Conservation (phyloP, 1,284 basidiomycete genomes). For the Rugosomyces carneus region DNA sequence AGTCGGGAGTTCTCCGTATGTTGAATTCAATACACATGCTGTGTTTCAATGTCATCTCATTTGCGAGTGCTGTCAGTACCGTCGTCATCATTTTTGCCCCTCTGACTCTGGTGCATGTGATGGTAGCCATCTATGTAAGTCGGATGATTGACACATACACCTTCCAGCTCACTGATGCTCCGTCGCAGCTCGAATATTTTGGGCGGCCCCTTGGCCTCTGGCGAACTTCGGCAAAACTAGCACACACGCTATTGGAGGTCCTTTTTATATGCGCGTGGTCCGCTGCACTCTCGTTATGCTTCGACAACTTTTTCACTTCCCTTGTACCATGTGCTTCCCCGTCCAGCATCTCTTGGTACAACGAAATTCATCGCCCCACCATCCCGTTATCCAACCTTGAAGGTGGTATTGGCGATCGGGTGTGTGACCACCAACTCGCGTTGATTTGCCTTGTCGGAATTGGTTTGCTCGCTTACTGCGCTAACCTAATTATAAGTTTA, state of each 20-base stretch:
- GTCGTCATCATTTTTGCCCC: constrained; percentile 86
- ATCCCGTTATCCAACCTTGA: constrained; percentile 39
- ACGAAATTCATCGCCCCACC: constrained; percentile 44
- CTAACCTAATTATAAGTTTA: constrained; percentile 78
- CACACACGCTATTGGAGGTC: constrained; percentile 77
- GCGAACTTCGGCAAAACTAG: constrained; percentile 77
- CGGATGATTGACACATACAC: neutral
- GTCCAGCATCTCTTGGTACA: constrained; percentile 65
- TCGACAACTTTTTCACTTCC: constrained; percentile 91
- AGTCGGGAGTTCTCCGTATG: constrained; percentile 78
- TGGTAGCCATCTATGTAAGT: constrained; percentile 76
- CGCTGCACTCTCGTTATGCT: constrained; percentile 79
- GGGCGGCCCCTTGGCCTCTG: constrained; percentile 86
- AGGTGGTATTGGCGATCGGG: constrained; percentile 42
- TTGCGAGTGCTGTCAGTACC: constrained; percentile 40
- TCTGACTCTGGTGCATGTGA: constrained; percentile 79
- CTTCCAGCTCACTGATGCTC: constrained; percentile 6
- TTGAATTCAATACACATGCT: constrained; percentile 13
- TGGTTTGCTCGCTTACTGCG: constrained; percentile 72
- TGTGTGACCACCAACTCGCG: constrained; percentile 69
- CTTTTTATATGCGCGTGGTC: constrained; percentile 91
- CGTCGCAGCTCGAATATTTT: constrained; percentile 78
- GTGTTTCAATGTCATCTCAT: neutral
- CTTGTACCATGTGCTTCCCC: constrained; percentile 66
- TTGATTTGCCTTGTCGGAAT: constrained; percentile 72